Conservation (phyloP, 169 alveolate species). For the Cryptosporidium baileyi region DNA sequence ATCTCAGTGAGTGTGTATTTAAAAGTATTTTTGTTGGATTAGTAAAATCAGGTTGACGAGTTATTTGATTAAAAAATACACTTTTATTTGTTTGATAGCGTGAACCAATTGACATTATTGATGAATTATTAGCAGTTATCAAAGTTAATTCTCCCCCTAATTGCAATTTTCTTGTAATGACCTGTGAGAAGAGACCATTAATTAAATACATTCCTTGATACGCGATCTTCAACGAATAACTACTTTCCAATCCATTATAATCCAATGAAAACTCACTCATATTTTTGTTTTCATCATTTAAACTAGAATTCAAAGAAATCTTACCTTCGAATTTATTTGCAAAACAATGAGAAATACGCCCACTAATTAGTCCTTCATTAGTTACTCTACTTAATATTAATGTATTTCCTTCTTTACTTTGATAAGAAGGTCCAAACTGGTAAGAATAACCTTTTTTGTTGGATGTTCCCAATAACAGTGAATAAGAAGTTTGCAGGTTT, state of each 20-base stretch:
- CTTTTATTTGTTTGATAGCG: conserved; percentile 83
- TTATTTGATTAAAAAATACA: conserved; percentile 74
- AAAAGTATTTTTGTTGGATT: conserved; percentile 77
- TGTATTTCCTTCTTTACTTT: conserved; percentile 81
- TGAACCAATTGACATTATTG: conserved; percentile 86
- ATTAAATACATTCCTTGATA: conserved; percentile 89
- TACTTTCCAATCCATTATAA: conserved; percentile 80
- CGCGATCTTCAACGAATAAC: conserved; percentile 83
- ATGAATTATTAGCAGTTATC: conserved; percentile 86
- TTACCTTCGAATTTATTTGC: conserved; percentile 79
- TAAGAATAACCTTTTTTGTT: conserved; percentile 84
- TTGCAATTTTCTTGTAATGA: conserved; percentile 80
- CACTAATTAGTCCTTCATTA: conserved; percentile 84
- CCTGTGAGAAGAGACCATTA: conserved; percentile 85
- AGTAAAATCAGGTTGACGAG: conserved; percentile 87
- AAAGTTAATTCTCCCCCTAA: conserved; percentile 89
- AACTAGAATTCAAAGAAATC: conserved; percentile 81
- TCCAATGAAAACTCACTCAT: conserved; percentile 86
- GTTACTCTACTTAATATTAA: conserved; percentile 82
- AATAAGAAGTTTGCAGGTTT: conserved; percentile 84
- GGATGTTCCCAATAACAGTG: conserved; percentile 85
- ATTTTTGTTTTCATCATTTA: conserved; percentile 81
- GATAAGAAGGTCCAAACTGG: conserved; percentile 88
- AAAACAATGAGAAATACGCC: conserved; percentile 74
- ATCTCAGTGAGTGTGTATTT: conserved; percentile 77